Evolutionary conservation across 2,329 filamentous ascomycete genomes (phyloP), one percentile per base, ranked within the genome.

Genomic region (Aspergillus alliaceus): DNA sequence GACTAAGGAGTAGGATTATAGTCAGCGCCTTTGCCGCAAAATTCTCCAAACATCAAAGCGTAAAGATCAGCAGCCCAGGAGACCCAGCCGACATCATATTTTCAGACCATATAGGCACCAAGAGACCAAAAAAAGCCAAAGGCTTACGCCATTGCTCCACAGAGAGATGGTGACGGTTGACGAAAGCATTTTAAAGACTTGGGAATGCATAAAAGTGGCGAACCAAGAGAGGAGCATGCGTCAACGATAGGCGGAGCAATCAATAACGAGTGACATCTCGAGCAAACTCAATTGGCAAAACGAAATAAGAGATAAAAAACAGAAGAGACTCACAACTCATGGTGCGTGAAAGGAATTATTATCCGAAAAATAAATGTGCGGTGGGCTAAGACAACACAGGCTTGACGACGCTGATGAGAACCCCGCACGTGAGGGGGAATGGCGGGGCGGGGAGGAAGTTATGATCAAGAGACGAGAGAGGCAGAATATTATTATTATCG

Each of bases 1-100:
- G 80, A 96, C 92, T 96, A 47, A 96, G 50, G 24, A 40, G 37
- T 14, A 51, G 29, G 39, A 32, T 7, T 18, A 39, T 24, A 18
- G 25, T 24, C 18, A 32, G 44, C 29, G 12, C 31, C 20, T 35
- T 47, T 18, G 22, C 9, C 8, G 32, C 7, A 29, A 35, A 18
- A 27, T 15, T 20, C 25, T 27, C 15, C 18, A 31, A 12, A 47
- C 20, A 31, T 14, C 24, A 9, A 7, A 42, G 15, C 22, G 32
- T n/a, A 8, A 24, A 35, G 15, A 9, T 6, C n/a, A 22, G 29
- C n/a, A 51, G 27, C 18, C 29, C 31, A 22, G 49, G 15, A 20
- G 15, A 31, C 14, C 15, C 31, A 37, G 40, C 31, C 27, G 11
- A 48, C 47, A 46, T 24, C 12, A 32, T 32, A 25, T 53, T 11